Base-by-base conservation (phyloP, 441 rosid genomes). In the Eruca vesicaria region DNA sequence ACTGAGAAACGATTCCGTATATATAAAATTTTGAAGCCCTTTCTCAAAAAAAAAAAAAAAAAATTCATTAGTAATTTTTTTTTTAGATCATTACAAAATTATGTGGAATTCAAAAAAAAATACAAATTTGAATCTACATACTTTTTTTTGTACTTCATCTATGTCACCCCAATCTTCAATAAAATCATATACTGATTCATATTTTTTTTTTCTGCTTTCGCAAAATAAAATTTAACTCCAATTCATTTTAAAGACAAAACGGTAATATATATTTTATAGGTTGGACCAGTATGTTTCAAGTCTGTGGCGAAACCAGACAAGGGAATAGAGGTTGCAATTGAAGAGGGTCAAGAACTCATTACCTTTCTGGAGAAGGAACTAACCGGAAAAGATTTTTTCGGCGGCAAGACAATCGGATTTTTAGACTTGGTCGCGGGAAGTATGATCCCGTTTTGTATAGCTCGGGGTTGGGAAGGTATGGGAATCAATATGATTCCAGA, bases 381-480 rank as follows among this genome's bases (percentile, higher is more conserved):
- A 16, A 31, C 16, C 0, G 76, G 76, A 26, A 72, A 72, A 61
- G 53, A 72, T 10, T 72, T 72, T 26, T 72, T 72, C 35, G 69
- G 69, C 9, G 76, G 76, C 11, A 32, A 50, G 52, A 72, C 15
- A 20, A 33, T 72, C 5, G 76, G 76, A 52, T 72, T 48, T 8
- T 32, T 72, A 52, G 76, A 72, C 76, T 2, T 72, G 66, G 76
- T 72, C 32, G 69, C 26, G 3, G 69, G 69, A 50, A 60, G 68
- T 21, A 63, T 72, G 74, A 71, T 71, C 1, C 69, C 62, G n/a
- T 61, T 61, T 29, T 63, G 68, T 21, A 0, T 72, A 2, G 50
- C 5, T 61, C 32, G 36, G 20, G 28, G 5, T 19, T 62, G 62
- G 69, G 76, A 72, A 63, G 53, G 36, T 35, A 52, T 53, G 53